phyloP scores from a whole-genome alignment of 1,284 basidiomycete species.

The Ustilago bromivora region DNA sequence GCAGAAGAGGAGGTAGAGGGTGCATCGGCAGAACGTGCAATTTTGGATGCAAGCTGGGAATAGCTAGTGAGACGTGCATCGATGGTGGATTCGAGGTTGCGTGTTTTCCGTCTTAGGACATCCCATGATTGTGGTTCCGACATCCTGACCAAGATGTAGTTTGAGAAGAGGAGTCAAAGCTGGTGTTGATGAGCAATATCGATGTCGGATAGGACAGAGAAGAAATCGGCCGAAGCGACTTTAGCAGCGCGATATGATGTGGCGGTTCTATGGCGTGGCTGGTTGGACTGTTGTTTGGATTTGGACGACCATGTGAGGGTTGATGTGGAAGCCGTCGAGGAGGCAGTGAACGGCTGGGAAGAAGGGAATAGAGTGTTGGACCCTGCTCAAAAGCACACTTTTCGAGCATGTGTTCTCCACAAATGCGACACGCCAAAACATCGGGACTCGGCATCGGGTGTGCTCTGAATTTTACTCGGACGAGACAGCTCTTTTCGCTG shows the following conservation, averaged over 20 bases:
- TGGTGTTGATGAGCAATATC: too few relatives aligned
- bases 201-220: neutral
- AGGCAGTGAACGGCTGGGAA: neutral
- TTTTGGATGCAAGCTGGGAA: conserved; percentile 82
- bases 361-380: neutral
- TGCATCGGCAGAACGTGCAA: conserved; percentile 72
- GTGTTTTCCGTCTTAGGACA: conserved; percentile 81
- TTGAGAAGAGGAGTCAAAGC: too few relatives aligned
- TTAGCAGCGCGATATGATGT: too few relatives aligned
- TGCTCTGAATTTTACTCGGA: neutral
- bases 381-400: neutral
- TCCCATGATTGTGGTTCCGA: conserved; percentile 68
- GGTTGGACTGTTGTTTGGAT: too few relatives aligned
- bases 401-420: conserved; percentile 1
- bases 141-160: conserved; percentile 28
- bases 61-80: conserved; percentile 91
- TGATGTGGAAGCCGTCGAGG: neutral
- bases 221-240: neutral
- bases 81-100: conserved; percentile 89
- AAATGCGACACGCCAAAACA: neutral
- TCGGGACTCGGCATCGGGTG: neutral
- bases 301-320: neutral
- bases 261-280: too few relatives aligned
- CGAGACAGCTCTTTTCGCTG: neutral
- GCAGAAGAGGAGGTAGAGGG: conserved; percentile 21